Conservation (phyloP, 164 flowering plant species). For the Macadamia integrifolia region DNA sequence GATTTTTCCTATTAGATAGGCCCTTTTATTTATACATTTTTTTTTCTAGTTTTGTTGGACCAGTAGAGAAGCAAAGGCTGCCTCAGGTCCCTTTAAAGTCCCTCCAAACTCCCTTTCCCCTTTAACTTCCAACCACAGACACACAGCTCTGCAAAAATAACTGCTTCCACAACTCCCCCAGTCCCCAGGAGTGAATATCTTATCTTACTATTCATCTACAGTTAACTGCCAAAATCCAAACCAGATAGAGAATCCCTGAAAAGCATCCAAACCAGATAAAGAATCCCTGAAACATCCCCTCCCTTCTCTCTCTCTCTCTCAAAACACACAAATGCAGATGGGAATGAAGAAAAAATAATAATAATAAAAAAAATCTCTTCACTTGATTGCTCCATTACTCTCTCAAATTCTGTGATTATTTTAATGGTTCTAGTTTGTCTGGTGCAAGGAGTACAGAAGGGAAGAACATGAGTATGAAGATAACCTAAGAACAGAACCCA, state of each 20-base stretch:
- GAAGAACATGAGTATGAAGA: not conserved
- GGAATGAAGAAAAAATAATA: no score
- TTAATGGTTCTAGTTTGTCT: not conserved
- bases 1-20: no score
- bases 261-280: no score
- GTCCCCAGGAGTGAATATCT: constrained; percentile 3
- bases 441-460: not conserved
- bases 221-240: constrained; percentile 6
- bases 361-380: no score
- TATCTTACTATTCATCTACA: not conserved
- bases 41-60: no score
- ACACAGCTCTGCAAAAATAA: not conserved
- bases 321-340: no score
- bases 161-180: not conserved
- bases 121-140: not conserved
- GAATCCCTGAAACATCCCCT: no score
- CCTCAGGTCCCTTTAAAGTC: no score
- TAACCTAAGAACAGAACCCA: not conserved
- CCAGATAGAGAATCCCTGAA: not conserved
- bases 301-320: no score
- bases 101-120: no score
- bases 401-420: not conserved
- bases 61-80: not conserved
- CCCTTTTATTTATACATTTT: no score
- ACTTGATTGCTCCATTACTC: no score